Evolutionary conservation across 257 asterid species (phyloP).

Genomic region (Nicotiana tomentosiformis): DNA sequence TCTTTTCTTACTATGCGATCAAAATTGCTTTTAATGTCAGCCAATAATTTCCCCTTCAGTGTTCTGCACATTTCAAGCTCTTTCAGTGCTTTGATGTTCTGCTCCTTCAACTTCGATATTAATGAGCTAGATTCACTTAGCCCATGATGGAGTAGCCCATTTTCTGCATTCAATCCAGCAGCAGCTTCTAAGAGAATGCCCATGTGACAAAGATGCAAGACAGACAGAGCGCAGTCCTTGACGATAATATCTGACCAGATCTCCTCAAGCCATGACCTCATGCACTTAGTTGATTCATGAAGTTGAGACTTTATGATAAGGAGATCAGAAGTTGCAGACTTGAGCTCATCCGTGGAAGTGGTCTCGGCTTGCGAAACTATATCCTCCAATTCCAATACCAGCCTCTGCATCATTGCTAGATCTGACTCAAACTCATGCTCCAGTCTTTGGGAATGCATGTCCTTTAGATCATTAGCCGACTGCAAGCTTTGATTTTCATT

Average conservation of each 20-base stretch:
- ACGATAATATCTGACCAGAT: conserved; percentile 84
- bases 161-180: conserved; percentile 79
- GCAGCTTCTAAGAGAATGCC: conserved; percentile 84
- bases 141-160: conserved; percentile 77
- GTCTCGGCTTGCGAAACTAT: conserved; percentile 45
- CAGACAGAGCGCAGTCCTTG: conserved; percentile 82
- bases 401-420: conserved; percentile 36
- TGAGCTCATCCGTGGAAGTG: conserved; percentile 42
- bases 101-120: conserved; percentile 71
- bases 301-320: conserved; percentile 45
- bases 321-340: conserved; percentile 40
- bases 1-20: conserved; percentile 70
- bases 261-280: conserved; percentile 72
- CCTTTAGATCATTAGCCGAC: conserved; percentile 44
- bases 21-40: conserved; percentile 61
- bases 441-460: conserved; percentile 35
- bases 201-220: conserved; percentile 87
- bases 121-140: conserved; percentile 60
- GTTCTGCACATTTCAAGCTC: conserved; percentile 83
- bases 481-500: conserved; percentile 54
- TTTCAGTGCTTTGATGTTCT: conserved; percentile 51
- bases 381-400: conserved; percentile 56
- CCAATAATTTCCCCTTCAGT: conserved; percentile 73
- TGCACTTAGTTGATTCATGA: conserved; percentile 39
- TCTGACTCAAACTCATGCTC: conserved; percentile 51